A percentile compares a stretch with the other conserved stretches of the same genome.
These are phyloP conservation scores for Xylaria scruposa DNA, from an alignment of 495 filamentous ascomycete species.

Conservation along the genomic window DNA sequence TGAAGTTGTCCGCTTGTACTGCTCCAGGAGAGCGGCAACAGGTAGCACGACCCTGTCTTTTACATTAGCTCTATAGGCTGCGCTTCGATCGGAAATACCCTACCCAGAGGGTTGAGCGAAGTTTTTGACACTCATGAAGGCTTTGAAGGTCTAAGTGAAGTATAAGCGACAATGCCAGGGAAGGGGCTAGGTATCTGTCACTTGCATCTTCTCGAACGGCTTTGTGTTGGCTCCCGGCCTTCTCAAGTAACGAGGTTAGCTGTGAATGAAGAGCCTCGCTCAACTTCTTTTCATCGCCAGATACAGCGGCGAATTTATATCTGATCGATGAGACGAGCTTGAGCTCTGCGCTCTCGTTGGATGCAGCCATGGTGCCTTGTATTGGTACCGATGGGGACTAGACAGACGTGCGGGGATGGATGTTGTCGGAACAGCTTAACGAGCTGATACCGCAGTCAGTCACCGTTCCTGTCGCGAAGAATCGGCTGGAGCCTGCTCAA, in stretches of 20 bases:
- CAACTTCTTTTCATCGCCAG: constrained; percentile 80
- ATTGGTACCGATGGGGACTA: not conserved
- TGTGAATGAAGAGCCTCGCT: constrained; percentile 77
- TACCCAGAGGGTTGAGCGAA: constrained; percentile 48
- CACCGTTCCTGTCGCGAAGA: not conserved
- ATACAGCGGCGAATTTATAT: constrained; percentile 81
- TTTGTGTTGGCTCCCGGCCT: constrained; percentile 78
- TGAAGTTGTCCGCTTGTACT: constrained; percentile 80
- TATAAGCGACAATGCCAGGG: constrained; percentile 27
- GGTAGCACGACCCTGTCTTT: constrained; percentile 74
- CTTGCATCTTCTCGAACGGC: constrained; percentile 65
- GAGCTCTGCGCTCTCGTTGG: constrained; percentile 74
- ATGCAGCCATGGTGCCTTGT: constrained; percentile 34
- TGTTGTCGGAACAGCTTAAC: not conserved
- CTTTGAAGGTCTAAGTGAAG: constrained; percentile 35
- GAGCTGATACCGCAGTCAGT: not conserved
- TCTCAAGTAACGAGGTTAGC: constrained; percentile 81
- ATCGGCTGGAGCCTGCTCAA: not conserved
- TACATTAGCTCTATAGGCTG: constrained; percentile 26
- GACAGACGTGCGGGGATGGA: not conserved
- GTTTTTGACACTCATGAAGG: constrained; percentile 47
- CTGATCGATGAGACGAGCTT: constrained; percentile 89
- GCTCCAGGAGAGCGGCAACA: constrained; percentile 79
- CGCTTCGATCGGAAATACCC: constrained; percentile 36
- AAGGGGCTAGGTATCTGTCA: not conserved